Conservation (phyloP, 2,329 filamentous ascomycete species). For the Fusarium xyrophilum region DNA sequence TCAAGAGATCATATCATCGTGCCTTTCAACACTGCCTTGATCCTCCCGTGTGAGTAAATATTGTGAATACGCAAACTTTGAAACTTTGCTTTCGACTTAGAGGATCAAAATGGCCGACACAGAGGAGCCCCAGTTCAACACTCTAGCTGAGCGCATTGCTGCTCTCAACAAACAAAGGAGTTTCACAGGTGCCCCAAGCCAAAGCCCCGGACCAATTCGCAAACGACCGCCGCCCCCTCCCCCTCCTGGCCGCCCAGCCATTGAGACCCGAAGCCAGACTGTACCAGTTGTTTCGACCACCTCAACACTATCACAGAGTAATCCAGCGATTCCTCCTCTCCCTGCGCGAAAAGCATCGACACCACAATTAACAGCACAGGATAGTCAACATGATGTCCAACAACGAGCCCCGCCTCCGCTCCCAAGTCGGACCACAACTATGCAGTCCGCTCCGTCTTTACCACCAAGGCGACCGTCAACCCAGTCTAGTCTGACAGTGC, state of each 20-base stretch:
- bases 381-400: slow-evolving; percentile 22
- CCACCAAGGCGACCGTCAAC: slow-evolving; percentile 58
- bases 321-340: slow-evolving; percentile 31
- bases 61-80: neutral
- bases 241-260: slow-evolving; percentile 52
- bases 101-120: slow-evolving; percentile 61
- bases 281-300: slow-evolving; percentile 47
- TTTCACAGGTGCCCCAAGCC: slow-evolving; percentile 53
- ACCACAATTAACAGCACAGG: slow-evolving; percentile 8
- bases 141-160: slow-evolving; percentile 68
- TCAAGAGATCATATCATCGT: neutral
- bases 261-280: slow-evolving; percentile 48
- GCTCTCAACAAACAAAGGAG: slow-evolving; percentile 68
- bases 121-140: slow-evolving; percentile 67
- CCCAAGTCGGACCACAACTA: slow-evolving; percentile 44
- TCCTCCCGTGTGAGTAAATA: neutral
- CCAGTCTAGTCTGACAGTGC: slow-evolving; percentile 50
- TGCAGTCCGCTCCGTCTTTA: slow-evolving; percentile 54
- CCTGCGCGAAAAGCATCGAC: slow-evolving; percentile 28
- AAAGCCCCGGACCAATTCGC: slow-evolving; percentile 53
- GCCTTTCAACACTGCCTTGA: neutral
- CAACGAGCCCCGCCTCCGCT: slow-evolving; percentile 46
- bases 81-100: neutral
- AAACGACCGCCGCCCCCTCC: slow-evolving; percentile 47
- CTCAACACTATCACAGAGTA: slow-evolving; percentile 23